phyloP scores from a whole-genome alignment of 169 alveolate species.

The Plasmodium malariae region DNA sequence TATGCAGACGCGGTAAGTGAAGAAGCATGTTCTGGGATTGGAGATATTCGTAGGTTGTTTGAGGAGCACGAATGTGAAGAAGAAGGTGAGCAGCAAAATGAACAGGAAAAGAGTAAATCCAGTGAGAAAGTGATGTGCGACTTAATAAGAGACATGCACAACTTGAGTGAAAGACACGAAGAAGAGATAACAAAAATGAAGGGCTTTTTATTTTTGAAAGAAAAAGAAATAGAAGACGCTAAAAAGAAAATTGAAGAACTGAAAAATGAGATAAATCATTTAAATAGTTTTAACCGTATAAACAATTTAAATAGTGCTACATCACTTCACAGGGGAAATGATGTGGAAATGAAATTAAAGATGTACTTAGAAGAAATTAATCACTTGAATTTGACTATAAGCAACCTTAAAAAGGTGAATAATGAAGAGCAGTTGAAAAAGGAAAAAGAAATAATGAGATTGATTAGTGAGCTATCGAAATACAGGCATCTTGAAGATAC shows the following conservation, averaged over 20 bases:
- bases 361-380: slow-evolving; percentile 9
- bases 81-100: neutral
- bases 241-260: slow-evolving; percentile 30
- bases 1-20: neutral
- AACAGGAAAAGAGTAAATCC: neutral
- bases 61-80: neutral
- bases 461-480: slow-evolving; percentile 10
- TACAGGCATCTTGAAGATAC: neutral
- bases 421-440: slow-evolving; percentile 14
- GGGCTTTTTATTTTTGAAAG: slow-evolving; percentile 15
- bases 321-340: neutral
- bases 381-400: neutral
- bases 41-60: neutral
- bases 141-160: neutral
- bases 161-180: slow-evolving; percentile 1
- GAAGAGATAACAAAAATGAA: neutral
- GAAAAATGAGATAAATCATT: slow-evolving; percentile 7
- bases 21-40: neutral
- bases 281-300: slow-evolving; percentile 21
- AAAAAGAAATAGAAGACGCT: slow-evolving; percentile 23
- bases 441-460: neutral
- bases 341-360: slow-evolving; percentile 1
- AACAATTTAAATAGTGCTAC: slow-evolving; percentile 20
- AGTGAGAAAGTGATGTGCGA: neutral
- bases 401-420: slow-evolving; percentile 8